Evolutionary conservation across 148 eudicot genomes (phyloP), one percentile per base, ranked within the genome.

Genomic region (Cornus suecica): DNA sequence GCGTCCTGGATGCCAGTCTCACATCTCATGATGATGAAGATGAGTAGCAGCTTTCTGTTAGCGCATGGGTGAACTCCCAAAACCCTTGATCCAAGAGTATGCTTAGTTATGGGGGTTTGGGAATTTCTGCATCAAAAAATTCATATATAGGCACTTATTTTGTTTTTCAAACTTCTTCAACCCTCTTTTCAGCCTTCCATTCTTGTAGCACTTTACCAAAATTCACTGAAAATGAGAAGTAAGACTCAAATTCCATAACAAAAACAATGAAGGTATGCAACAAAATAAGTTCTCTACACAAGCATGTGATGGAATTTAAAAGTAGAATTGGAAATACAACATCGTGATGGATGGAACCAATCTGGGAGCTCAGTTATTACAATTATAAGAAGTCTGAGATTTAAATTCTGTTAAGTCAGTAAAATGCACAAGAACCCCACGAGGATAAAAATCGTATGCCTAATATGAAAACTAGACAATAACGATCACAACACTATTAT

Each of bases 141-240:
- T 62, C 2, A 9, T 4, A 25, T 15, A 62, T 62, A 25, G 66
- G 66, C 29, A 25, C 29, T 62, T 30, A 25, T 25, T 14, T 14
- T 62, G 29, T 25, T 62, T 48, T 48, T 11, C 54, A 1, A 48
- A 48, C 42, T 3, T 37, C 42, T 37, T 37, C 42, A 6, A 37
- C 42, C 42, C 42, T 37, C 64, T 20, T 60, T 60, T 60, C n/a
- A 26, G 64, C 64, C 64, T 58, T 58, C 62, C 62, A 58, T 58
- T 24, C 62, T 0, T 58, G 62, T 58, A n/a, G 62, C 23, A 60
- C 64, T 26, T n/a, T 23, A 37, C n/a, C n/a, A 37, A 37, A 37
- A 37, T 37, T 37, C 42, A 3, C 42, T 6, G 42, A 37, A 37
- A 37, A 37, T 37, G 42, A 37, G 42, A 37, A 37, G 42, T 14